Evolutionary conservation across 2,329 filamentous ascomycete genomes (phyloP).

Genomic region (Penicillium sp.): DNA sequence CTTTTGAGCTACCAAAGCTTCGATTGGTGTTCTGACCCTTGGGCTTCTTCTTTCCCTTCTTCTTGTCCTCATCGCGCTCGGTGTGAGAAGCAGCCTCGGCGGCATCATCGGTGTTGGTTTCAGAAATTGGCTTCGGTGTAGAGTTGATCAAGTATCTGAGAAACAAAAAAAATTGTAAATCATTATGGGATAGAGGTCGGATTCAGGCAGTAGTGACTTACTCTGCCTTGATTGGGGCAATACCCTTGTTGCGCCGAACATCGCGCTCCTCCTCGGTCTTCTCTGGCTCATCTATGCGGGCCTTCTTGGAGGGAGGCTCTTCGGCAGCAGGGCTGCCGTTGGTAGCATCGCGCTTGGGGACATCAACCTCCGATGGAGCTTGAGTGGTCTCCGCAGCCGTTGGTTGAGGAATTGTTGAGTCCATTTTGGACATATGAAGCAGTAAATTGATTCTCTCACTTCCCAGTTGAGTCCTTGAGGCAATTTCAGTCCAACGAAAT

Average conservation of each 20-base stretch:
- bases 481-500: not conserved
- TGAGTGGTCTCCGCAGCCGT: conserved; percentile 14
- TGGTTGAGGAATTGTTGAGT: conserved; percentile 5
- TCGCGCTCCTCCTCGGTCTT: conserved; percentile 31
- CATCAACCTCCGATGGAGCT: conserved; percentile 17
- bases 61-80: conserved; percentile 42
- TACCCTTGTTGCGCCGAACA: conserved; percentile 55
- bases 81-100: conserved; percentile 60
- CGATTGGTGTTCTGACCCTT: conserved; percentile 82
- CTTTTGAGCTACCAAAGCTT: conserved; percentile 77
- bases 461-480: not conserved
- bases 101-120: conserved; percentile 58
- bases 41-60: conserved; percentile 61
- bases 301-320: conserved; percentile 61
- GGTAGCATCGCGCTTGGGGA: conserved; percentile 26
- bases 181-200: not conserved
- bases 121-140: conserved; percentile 27
- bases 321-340: conserved; percentile 34
- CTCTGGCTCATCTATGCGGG: conserved; percentile 55
- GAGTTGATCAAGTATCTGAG: conserved; percentile 39
- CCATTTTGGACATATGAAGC: conserved; percentile 13
- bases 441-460: not conserved
- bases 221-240: conserved; percentile 75
- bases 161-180: conserved; percentile 9
- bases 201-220: conserved; percentile 10